Percentiles rank a stretch among this genome's conserved stretches.
These are phyloP conservation scores for Clavariopsis aquatica DNA, from an alignment of 495 filamentous ascomycete species.

Conservation along the genomic window DNA sequence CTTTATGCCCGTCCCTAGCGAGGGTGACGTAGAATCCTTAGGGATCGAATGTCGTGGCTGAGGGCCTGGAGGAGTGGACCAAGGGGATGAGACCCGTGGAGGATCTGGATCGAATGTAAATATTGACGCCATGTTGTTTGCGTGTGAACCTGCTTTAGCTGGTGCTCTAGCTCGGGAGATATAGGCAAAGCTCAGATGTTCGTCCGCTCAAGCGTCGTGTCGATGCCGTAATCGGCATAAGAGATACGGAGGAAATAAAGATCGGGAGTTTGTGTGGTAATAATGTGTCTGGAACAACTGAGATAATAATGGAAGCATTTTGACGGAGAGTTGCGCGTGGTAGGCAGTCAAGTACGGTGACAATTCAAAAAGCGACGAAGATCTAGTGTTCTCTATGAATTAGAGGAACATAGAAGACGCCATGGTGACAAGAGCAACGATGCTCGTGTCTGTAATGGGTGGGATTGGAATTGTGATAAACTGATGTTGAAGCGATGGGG, in stretches of 20 bases:
- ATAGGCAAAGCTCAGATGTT: background rate
- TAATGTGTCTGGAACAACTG: conserved; percentile 53
- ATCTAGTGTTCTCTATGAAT: background rate
- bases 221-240: conserved; percentile 36
- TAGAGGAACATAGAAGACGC: background rate
- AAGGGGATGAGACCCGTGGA: conserved; percentile 84
- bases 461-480: background rate
- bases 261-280: conserved; percentile 53
- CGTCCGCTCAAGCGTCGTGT: background rate
- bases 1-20: background rate
- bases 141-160: background rate
- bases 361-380: background rate
- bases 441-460: background rate
- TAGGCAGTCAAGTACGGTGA: conserved; percentile 1
- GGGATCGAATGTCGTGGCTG: conserved; percentile 9
- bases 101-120: conserved; percentile 93
- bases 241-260: conserved; percentile 40
- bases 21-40: conserved; percentile 14
- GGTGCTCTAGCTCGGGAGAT: background rate
- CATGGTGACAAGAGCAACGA: conserved; percentile 2
- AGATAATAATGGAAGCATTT: conserved; percentile 63
- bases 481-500: background rate
- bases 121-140: conserved; percentile 76
- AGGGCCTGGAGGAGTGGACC: conserved; percentile 58
- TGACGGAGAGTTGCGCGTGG: conserved; percentile 9